A percentile compares a stretch with the other conserved stretches of the same genome.
Evolutionary conservation across 345 rosid species (phyloP).

Genomic region (Erodium maritimum): DNA sequence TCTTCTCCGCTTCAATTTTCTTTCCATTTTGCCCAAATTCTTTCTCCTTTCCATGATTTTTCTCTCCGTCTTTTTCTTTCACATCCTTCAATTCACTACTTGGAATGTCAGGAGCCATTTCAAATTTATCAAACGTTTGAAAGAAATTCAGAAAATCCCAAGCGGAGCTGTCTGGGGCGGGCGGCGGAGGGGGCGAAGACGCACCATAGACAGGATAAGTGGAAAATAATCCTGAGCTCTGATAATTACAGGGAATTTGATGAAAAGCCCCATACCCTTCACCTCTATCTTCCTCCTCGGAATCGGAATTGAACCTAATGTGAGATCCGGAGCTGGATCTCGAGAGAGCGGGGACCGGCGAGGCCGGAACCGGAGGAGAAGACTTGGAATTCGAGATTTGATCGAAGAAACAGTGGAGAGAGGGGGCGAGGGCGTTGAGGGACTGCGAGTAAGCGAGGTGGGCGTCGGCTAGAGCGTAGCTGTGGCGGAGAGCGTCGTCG

Average conservation of each 20-base stretch:
- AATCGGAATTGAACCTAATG: constrained; percentile 38
- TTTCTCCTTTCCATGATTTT: constrained; percentile 2
- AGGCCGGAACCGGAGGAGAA: constrained; percentile 10
- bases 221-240: constrained; percentile 5
- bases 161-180: constrained; percentile 25
- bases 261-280: constrained; percentile 9
- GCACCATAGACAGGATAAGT: constrained; percentile 11
- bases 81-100: background rate
- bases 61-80: background rate
- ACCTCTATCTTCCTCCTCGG: constrained; percentile 30
- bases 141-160: constrained; percentile 68
- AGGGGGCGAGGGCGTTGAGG: constrained; percentile 20
- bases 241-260: constrained; percentile 7
- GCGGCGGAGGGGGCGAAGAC: constrained; percentile 39
- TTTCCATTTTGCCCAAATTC: background rate
- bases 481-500: constrained; percentile 25
- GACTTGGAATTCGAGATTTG: constrained; percentile 7
- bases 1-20: background rate
- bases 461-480: constrained; percentile 24
- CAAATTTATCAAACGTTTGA: constrained; percentile 33
- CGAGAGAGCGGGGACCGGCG: constrained; percentile 17
- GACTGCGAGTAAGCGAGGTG: constrained; percentile 23
- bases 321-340: constrained; percentile 35
- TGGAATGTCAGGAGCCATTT: constrained; percentile 9
- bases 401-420: constrained; percentile 18